phyloP scores from a whole-genome alignment of 163 green algal species.

The Scenedesmus sp. region DNA sequence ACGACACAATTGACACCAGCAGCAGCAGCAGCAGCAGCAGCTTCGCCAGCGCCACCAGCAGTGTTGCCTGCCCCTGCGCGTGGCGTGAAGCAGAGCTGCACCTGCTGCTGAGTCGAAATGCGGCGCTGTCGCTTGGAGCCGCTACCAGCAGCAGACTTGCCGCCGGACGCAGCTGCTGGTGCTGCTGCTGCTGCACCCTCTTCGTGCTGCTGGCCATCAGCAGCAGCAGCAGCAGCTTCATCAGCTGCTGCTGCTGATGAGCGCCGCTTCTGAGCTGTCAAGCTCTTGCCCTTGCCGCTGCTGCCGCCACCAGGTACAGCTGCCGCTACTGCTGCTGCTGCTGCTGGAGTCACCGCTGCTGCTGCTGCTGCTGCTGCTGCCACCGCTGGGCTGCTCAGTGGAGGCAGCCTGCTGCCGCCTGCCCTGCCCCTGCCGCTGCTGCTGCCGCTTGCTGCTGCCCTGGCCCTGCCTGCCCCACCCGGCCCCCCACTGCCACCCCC shows the following conservation, averaged over 20 bases:
- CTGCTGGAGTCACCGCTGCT: not conserved
- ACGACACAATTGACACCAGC: not conserved
- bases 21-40: not conserved
- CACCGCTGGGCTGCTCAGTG: slow-evolving; percentile 14
- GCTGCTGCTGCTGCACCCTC: slow-evolving; percentile 4
- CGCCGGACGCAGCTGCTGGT: slow-evolving; percentile 1
- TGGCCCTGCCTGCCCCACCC: not conserved
- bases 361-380: not conserved
- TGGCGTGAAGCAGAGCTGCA: slow-evolving; percentile 16
- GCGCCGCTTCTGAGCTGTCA: slow-evolving; percentile 23
- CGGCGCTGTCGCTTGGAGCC: not conserved
- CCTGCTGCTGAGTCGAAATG: not conserved
- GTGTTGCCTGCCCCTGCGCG: too few species aligned
- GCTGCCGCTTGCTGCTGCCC: not conserved
- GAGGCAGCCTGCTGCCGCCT: not conserved
- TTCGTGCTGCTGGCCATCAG: not conserved
- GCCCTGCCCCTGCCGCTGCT: not conserved
- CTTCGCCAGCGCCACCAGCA: not conserved
- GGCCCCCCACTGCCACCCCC: not conserved
- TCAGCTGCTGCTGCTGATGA: slow-evolving; percentile 20
- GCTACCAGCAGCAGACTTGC: not conserved
- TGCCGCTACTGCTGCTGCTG: not conserved
- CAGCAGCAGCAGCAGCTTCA: not conserved
- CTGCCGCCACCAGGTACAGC: not conserved
- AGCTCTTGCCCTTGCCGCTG: not conserved